phyloP scores from a whole-genome alignment of 2,329 filamentous ascomycete genomes.

The Colletotrichum sp. region DNA sequence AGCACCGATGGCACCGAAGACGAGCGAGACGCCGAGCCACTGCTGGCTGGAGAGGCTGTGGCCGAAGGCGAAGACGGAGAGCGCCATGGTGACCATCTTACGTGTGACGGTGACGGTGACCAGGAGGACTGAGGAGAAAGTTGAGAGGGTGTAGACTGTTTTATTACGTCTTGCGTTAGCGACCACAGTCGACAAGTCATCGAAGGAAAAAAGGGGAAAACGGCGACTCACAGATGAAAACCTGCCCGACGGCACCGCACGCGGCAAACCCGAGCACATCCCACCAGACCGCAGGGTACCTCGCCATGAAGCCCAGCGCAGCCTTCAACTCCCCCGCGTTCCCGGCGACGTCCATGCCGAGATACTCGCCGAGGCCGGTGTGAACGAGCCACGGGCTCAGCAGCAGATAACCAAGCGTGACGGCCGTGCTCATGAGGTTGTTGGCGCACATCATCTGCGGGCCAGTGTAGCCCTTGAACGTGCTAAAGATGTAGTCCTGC shows the following conservation, averaged over 20 bases:
- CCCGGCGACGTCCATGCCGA: conserved; percentile 69
- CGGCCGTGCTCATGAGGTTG: conserved; percentile 82
- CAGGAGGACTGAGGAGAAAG: conserved; percentile 88
- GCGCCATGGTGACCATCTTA: conserved; percentile 99
- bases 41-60: conserved; percentile 88
- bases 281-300: conserved; percentile 81
- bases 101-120: conserved; percentile 97
- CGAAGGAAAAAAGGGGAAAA: neutral
- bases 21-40: conserved; percentile 89
- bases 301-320: conserved; percentile 81
- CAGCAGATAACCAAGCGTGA: conserved; percentile 80
- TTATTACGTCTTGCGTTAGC: neutral
- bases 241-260: conserved; percentile 90
- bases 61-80: conserved; percentile 94
- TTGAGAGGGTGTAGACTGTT: conserved; percentile 85
- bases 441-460: conserved; percentile 99
- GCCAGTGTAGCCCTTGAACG: conserved; percentile 81
- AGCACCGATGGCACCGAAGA: conserved; percentile 94
- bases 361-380: conserved; percentile 67
- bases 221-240: conserved; percentile 80
- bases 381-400: conserved; percentile 80
- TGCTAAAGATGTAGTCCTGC: conserved; percentile 90
- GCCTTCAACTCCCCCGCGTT: conserved; percentile 77
- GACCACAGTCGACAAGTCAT: neutral
- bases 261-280: conserved; percentile 90